Percentiles rank a stretch among this genome's conserved stretches.
Conservation (phyloP, 176 grass and related monocot species). For the Aegilops bicornis region DNA sequence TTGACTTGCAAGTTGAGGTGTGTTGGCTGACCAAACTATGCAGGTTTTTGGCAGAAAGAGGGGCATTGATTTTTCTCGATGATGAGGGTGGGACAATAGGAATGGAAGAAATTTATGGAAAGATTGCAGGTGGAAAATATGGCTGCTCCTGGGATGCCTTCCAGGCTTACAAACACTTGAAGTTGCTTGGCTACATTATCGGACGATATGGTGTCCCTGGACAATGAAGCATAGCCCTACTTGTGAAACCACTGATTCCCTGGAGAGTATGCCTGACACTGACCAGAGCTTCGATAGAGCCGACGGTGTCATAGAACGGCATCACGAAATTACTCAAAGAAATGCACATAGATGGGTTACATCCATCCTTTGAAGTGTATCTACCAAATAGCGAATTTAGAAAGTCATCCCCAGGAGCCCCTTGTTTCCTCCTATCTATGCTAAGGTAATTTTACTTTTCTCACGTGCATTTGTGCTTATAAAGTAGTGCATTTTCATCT, state of each 20-base stretch:
- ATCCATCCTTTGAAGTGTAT: conserved; percentile 66
- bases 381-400: conserved; percentile 85
- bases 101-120: conserved; percentile 49
- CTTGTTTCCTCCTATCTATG: conserved; percentile 66
- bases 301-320: conserved; percentile 8
- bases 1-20: background rate
- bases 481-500: conserved; percentile 9
- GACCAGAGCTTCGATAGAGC: background rate
- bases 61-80: conserved; percentile 59
- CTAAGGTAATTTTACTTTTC: conserved; percentile 48
- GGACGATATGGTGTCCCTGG: conserved; percentile 67
- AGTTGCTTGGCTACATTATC: conserved; percentile 86
- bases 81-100: conserved; percentile 38
- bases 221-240: conserved; percentile 42
- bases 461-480: background rate
- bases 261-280: background rate
- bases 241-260: conserved; percentile 12
- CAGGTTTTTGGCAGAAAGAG: conserved; percentile 84
- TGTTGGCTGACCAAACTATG: conserved; percentile 15
- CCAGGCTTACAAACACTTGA: conserved; percentile 79
- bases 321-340: conserved; percentile 47
- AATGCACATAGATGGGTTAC: conserved; percentile 46
- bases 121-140: conserved; percentile 45
- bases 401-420: conserved; percentile 66
- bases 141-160: conserved; percentile 59